Base-by-base conservation (phyloP, 139 green algal genomes). In the Spirogloea muscicola region DNA sequence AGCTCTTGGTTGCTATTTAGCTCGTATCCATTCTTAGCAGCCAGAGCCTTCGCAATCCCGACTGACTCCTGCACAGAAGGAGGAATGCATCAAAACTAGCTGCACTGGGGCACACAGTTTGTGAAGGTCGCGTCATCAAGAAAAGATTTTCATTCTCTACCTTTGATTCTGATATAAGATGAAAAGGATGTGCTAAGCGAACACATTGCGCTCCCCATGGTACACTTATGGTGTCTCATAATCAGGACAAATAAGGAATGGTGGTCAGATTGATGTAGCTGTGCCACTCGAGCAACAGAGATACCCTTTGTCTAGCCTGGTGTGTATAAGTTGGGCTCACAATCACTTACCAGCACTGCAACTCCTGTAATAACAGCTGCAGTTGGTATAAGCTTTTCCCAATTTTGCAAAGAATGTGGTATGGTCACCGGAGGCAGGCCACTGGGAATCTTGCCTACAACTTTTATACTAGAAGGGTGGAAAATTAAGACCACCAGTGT, bases 51-150 rank as follows among this genome's bases (percentile, higher is more conserved):
- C 13, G 89, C 91, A 27, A 96, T 96, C 69, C 84, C 88, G 39
- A 95, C 93, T 44, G 80, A 89, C 79, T 96, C 91, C 46, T 90
- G n/a, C n/a, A n/a, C n/a, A n/a, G n/a, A n/a, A n/a, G n/a, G n/a
- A n/a, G n/a, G n/a, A n/a, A n/a, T n/a, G 62, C 62, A 68, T 21
- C 42, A 59, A 21, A 7, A 79, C 59, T 25, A 34, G 60, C n/a
- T 64, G 67, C 62, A 18, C 31, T 5, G n/a, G 27, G 40, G 9
- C 37, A n/a, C 31, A 49, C 4, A 25, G 41, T 34, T 44, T 64
- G 29, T 18, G 39, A 55, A 21, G 21, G 46, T 55, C 46, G 46
- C 46, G 46, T 55, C 46, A 55, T 55, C 46, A 55, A 55, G 46
- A 31, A 31, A 55, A 55, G 21, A 21, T 55, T 55, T 55, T 55